These are phyloP conservation scores for Tricharina praecox DNA, from an alignment of 495 filamentous ascomycete species.

Conservation along the genomic window DNA sequence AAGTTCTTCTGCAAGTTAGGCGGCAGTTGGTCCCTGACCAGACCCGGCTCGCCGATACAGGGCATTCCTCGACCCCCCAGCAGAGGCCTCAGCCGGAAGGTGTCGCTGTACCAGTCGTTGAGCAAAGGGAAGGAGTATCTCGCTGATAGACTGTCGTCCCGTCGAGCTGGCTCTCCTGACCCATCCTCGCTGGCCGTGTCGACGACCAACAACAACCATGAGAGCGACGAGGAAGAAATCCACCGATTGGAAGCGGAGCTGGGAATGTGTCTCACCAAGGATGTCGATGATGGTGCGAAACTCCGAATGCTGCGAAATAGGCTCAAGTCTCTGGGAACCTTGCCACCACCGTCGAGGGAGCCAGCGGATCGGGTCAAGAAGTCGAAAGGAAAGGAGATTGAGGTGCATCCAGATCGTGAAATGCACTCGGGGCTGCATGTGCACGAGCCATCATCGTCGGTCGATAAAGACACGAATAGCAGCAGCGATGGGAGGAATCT, in stretches of 20 bases:
- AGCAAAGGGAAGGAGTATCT: neutral
- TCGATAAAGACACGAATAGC: too few relatives aligned
- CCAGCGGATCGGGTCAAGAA: too few relatives aligned
- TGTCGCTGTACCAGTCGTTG: constrained; percentile 1
- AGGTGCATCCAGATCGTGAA: too few relatives aligned
- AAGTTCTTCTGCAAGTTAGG: constrained; percentile 1
- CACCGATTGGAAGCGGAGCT: neutral
- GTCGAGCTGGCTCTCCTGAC: neutral
- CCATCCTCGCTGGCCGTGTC: neutral
- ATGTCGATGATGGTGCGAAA: neutral
- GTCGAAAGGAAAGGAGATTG: too few relatives aligned
- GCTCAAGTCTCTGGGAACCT: too few relatives aligned
- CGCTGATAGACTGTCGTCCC: neutral
- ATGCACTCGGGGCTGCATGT: too few relatives aligned
- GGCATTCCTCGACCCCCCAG: constrained; percentile 1
- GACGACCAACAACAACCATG: neutral
- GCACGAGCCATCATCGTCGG: too few relatives aligned
- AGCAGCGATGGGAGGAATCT: too few relatives aligned
- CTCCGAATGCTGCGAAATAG: neutral
- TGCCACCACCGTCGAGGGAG: too few relatives aligned
- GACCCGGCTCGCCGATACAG: neutral
- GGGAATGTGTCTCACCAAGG: neutral
- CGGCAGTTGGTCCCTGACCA: neutral
- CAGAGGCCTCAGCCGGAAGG: neutral
- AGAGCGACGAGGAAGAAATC: neutral